These are phyloP conservation scores for Candida corydali DNA, from an alignment of 805 yeast genomes.

Conservation along the genomic window DNA sequence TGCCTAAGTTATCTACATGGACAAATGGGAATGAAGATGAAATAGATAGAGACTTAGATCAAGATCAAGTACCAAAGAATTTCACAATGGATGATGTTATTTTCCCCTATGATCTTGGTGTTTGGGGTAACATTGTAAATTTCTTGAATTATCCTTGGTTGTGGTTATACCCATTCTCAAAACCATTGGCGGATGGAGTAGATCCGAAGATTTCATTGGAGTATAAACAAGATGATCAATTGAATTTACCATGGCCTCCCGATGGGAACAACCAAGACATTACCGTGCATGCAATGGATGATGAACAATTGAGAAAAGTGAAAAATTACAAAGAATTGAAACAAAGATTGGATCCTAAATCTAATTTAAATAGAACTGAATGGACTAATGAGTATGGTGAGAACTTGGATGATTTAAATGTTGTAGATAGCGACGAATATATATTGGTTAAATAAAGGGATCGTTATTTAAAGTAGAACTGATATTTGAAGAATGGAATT, in stretches of 20 bases:
- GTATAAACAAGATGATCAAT: slow-evolving; percentile 48
- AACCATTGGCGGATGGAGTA: slow-evolving; percentile 58
- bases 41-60: background rate
- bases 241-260: slow-evolving; percentile 89
- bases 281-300: slow-evolving; percentile 13
- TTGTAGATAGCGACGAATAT: slow-evolving; percentile 40
- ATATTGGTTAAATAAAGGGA: background rate
- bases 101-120: slow-evolving; percentile 81
- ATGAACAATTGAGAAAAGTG: slow-evolving; percentile 11
- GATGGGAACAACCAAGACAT: slow-evolving; percentile 56
- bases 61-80: slow-evolving; percentile 24
- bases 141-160: slow-evolving; percentile 59
- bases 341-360: slow-evolving; percentile 34
- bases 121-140: slow-evolving; percentile 47
- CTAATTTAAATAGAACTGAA: slow-evolving; percentile 35
- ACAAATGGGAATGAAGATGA: slow-evolving; percentile 10
- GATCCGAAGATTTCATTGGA: slow-evolving; percentile 52
- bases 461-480: too few species aligned
- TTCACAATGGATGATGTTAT: slow-evolving; percentile 61
- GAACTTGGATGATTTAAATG: slow-evolving; percentile 79
- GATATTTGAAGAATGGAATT: too few species aligned
- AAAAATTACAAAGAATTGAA: slow-evolving; percentile 18
- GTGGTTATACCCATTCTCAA: slow-evolving; percentile 74
- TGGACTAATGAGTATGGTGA: slow-evolving; percentile 89
- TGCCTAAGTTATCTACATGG: slow-evolving; percentile 50